Evolutionary conservation across 352 stramenopile species (phyloP).

Genomic region (Phytophthora europaea): DNA sequence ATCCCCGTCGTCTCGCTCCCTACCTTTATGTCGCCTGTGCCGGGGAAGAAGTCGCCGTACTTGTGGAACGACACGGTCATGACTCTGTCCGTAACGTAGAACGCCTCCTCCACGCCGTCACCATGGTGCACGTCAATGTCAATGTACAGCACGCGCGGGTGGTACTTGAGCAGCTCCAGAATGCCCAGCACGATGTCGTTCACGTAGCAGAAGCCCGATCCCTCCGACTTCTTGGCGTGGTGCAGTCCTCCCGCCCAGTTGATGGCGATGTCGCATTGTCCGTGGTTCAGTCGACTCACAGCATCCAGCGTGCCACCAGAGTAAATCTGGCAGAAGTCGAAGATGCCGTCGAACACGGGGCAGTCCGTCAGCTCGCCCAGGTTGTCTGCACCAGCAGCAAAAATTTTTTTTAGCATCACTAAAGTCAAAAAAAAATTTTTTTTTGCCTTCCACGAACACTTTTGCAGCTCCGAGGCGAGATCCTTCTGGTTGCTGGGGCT

Average conservation of each 20-base stretch:
- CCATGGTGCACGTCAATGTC: constrained; percentile 99
- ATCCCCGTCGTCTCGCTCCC: neutral
- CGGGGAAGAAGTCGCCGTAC: constrained; percentile 99
- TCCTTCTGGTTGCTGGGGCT: constrained; percentile 96
- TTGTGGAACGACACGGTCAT: constrained; percentile 99
- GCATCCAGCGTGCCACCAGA: constrained; percentile 97
- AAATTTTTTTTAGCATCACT: constrained; percentile 1
- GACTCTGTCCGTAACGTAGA: constrained; percentile 98
- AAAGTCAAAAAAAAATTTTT: neutral
- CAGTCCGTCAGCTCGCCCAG: constrained; percentile 98
- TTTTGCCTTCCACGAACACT: constrained; percentile 55
- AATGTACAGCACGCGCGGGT: constrained; percentile 98
- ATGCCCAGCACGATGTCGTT: constrained; percentile 99
- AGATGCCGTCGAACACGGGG: constrained; percentile 99
- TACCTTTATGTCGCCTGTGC: constrained; percentile 94
- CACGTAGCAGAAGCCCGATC: constrained; percentile 97
- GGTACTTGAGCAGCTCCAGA: constrained; percentile 98
- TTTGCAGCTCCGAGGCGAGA: constrained; percentile 72
- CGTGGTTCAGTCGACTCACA: constrained; percentile 97
- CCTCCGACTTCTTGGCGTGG: constrained; percentile 99
- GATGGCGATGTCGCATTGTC: constrained; percentile 96
- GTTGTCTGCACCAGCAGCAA: constrained; percentile 82
- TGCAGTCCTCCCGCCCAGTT: constrained; percentile 99
- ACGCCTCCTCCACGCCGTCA: constrained; percentile 97
- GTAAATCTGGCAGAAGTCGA: constrained; percentile 99